Base-by-base conservation (phyloP, 1,139 yeast species). In the Eremothecium cymbalariae region DNA sequence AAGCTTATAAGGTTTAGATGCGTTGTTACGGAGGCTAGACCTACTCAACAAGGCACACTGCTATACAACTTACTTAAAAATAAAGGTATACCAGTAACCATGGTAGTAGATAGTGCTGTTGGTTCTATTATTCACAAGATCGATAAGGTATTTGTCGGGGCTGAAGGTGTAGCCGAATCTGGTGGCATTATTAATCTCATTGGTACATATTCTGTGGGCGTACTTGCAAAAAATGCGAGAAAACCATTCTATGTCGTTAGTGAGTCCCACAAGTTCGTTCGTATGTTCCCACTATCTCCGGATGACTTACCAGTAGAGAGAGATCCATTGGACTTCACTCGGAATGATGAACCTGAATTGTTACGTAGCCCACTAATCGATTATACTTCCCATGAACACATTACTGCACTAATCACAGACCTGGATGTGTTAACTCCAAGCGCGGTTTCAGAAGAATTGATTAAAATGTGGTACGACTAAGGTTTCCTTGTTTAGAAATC, bases 121-220 rank as follows among this genome's bases (percentile, higher is more conserved):
- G 97, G 97, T 0, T 85, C 79, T 48, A 88, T 86, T 20, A 79
- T 93, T 43, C 93, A 85, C 57, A 81, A 81, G 56, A 88, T 88
- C 9, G 95, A 88, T 62, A 88, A 90, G 61, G 82, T 93, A 6
- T 72, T 93, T 45, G 93, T 90, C 44, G 99, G 99, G 38, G 98
- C 98, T 1, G 98, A 90, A 61, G 99, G 99, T 44, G 98, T 90
- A 4, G 95, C 95, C 2, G 99, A 90, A 65, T 81, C 94, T 57
- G 99, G 99, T 38, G 99, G 99, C 24, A 86, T 93, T 35, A 88
- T 90, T 48, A 90, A 90, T 59, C 93, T 88, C 53, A 82, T 93
- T 45, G 99, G 99, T 3, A 78, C 95, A 2, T 90, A 85, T 59
- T 96, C 93, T 52, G 80, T 90, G 35, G 96, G 97, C 17, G 93